A percentile compares a stretch with the other conserved stretches of the same genome.
These are phyloP conservation scores for Aspergillus bridgeri DNA, from an alignment of 495 filamentous ascomycete genomes.

Conservation along the genomic window DNA sequence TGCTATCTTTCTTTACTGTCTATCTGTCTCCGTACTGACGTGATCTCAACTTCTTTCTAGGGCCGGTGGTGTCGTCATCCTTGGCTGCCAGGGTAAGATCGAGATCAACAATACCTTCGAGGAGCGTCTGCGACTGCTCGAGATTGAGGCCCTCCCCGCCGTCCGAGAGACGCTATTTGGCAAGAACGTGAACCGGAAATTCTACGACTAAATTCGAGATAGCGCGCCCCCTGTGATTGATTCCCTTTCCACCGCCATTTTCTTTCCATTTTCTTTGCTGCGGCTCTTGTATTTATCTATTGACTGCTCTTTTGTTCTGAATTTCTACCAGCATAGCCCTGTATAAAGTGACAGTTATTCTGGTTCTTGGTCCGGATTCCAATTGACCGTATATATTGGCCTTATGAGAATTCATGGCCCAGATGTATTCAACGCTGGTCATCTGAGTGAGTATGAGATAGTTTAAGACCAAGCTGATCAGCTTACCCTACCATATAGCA, in stretches of 20 bases:
- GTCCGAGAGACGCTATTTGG: slow-evolving; percentile 86
- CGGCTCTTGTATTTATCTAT: slow-evolving; percentile 22
- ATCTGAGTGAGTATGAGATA: neutral
- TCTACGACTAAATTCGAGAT: slow-evolving; percentile 67
- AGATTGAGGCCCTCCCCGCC: slow-evolving; percentile 78
- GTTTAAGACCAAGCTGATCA: too few relatives aligned
- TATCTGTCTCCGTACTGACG: slow-evolving; percentile 16
- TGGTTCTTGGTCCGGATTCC: neutral
- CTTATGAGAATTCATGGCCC: neutral
- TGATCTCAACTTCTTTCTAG: slow-evolving; percentile 41
- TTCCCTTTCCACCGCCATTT: slow-evolving; percentile 14
- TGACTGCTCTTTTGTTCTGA: slow-evolving; percentile 6
- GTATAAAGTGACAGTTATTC: slow-evolving; percentile 24
- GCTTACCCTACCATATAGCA: too few relatives aligned
- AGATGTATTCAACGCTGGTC: neutral
- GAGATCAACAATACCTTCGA: slow-evolving; percentile 98
- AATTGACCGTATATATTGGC: neutral
- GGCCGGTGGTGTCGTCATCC: slow-evolving; percentile 75
- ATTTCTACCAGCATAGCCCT: slow-evolving; percentile 16
- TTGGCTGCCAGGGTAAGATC: slow-evolving; percentile 87
- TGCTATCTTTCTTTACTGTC: slow-evolving; percentile 1
- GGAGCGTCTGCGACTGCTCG: slow-evolving; percentile 78
- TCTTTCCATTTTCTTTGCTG: slow-evolving; percentile 3
- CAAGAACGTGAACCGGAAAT: slow-evolving; percentile 87
- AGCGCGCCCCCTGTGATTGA: slow-evolving; percentile 5